Conservation (phyloP, 352 stramenopile species). For the Aphanomyces cochlioides region DNA sequence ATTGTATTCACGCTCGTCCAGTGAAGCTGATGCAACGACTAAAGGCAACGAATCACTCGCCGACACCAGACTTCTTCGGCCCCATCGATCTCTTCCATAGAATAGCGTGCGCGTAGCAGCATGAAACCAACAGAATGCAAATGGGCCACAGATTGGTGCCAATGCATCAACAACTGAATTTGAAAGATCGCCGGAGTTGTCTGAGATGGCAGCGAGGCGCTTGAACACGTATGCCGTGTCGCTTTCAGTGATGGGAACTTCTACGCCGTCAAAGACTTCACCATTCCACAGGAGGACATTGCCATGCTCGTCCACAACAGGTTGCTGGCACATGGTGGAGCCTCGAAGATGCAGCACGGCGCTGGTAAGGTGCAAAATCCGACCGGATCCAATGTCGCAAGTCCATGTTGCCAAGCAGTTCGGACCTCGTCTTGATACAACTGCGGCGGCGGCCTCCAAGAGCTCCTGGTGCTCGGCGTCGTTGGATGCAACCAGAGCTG, state of each 20-base stretch:
- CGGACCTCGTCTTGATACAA: constrained; percentile 37
- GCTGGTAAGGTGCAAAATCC: constrained; percentile 53
- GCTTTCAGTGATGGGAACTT: constrained; percentile 34
- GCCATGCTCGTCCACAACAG: constrained; percentile 52
- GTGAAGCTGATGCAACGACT: constrained; percentile 46
- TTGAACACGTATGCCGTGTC: constrained; percentile 52
- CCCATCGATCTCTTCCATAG: constrained; percentile 89
- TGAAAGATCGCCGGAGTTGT: constrained; percentile 35
- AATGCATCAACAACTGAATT: constrained; percentile 41
- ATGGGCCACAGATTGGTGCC: constrained; percentile 60
- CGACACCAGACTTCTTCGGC: constrained; percentile 83
- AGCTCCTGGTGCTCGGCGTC: constrained; percentile 20
- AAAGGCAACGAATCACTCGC: constrained; percentile 38
- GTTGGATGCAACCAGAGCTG: constrained; percentile 34
- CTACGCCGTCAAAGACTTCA: constrained; percentile 74
- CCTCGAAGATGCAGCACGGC: constrained; percentile 90
- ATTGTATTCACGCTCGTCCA: constrained; percentile 32
- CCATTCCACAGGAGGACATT: constrained; percentile 92
- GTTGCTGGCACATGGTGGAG: constrained; percentile 63
- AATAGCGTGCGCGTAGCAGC: constrained; percentile 60
- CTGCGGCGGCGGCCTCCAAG: constrained; percentile 23
- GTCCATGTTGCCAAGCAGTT: constrained; percentile 30
- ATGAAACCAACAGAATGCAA: constrained; percentile 82
- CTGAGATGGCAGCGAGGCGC: constrained; percentile 37
- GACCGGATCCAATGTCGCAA: constrained; percentile 14